Conservation (phyloP, 2,329 filamentous ascomycete genomes). For the Hymenoscyphus albidus region DNA sequence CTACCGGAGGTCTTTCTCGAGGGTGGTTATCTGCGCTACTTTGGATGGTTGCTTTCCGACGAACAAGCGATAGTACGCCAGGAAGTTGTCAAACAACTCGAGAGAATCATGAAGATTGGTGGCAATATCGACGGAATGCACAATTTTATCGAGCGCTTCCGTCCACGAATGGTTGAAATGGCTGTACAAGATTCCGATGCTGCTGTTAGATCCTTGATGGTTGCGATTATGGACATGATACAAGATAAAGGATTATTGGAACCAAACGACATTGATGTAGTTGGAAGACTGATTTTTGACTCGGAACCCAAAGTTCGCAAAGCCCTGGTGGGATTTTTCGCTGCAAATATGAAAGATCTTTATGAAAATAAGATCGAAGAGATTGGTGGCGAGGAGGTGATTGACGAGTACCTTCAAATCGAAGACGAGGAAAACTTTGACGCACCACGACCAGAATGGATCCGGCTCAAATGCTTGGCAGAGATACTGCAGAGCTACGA, state of each 20-base stretch:
- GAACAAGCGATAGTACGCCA: constrained; percentile 67
- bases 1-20: constrained; percentile 88
- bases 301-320: constrained; percentile 79
- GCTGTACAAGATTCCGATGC: constrained; percentile 81
- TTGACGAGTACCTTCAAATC: constrained; percentile 70
- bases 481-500: constrained; percentile 83
- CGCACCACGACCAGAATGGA: constrained; percentile 76
- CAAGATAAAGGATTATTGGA: constrained; percentile 83
- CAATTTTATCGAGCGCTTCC: constrained; percentile 90
- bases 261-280: constrained; percentile 82
- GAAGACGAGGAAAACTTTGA: constrained; percentile 73
- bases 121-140: constrained; percentile 73
- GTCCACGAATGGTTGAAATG: constrained; percentile 85
- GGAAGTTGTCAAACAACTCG: constrained; percentile 83
- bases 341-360: constrained; percentile 77
- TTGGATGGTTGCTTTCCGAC: constrained; percentile 95
- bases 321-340: constrained; percentile 86
- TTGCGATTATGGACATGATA: constrained; percentile 77
- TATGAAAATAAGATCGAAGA: constrained; percentile 79
- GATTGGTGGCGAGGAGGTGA: constrained; percentile 71
- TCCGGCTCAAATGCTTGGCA: constrained; percentile 85
- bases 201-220: constrained; percentile 72
- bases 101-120: constrained; percentile 73
- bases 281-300: constrained; percentile 87
- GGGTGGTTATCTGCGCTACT: constrained; percentile 82